These are phyloP conservation scores for Tolypocladium endophyticum DNA, from an alignment of 2,329 filamentous ascomycete species.

Conservation along the genomic window DNA sequence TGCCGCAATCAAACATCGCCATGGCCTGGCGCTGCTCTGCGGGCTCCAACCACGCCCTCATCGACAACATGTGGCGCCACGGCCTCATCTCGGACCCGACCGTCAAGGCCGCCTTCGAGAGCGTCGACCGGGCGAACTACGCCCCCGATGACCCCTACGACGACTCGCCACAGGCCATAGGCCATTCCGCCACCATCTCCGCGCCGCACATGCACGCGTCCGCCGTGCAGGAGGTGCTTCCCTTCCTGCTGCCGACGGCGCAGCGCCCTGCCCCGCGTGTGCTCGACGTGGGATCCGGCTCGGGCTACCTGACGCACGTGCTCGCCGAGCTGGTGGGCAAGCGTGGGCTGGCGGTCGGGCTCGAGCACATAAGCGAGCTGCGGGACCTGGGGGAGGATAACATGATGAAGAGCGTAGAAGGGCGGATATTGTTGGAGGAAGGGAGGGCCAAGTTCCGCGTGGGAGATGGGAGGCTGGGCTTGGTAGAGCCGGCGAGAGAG, in stretches of 20 bases:
- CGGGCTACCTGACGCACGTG: slow-evolving; percentile 79
- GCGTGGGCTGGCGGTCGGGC: slow-evolving; percentile 48
- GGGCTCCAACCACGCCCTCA: slow-evolving; percentile 58
- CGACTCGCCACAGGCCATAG: slow-evolving; percentile 45
- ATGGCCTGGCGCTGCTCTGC: slow-evolving; percentile 94
- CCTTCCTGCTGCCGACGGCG: slow-evolving; percentile 24
- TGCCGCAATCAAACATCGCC: slow-evolving; percentile 9
- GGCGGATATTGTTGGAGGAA: slow-evolving; percentile 46
- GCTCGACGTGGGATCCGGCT: slow-evolving; percentile 66
- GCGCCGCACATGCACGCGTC: slow-evolving; percentile 53
- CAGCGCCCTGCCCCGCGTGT: slow-evolving; percentile 36
- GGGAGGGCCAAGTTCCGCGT: slow-evolving; percentile 62
- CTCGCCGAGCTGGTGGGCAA: slow-evolving; percentile 64
- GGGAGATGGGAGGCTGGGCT: slow-evolving; percentile 64
- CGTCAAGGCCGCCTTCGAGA: slow-evolving; percentile 70
- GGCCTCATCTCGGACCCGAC: slow-evolving; percentile 60
- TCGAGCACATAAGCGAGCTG: slow-evolving; percentile 63
- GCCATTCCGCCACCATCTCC: slow-evolving; percentile 44
- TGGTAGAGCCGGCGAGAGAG: slow-evolving; percentile 30
- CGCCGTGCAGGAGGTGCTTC: slow-evolving; percentile 38
- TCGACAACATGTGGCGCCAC: slow-evolving; percentile 66
- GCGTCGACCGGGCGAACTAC: slow-evolving; percentile 87
- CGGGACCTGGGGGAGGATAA: slow-evolving; percentile 53
- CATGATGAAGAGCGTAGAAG: slow-evolving; percentile 51
- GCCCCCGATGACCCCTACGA: slow-evolving; percentile 59